Conservation (phyloP, 768 basidiomycete genomes). For the Hygrophoropsis aurantiaca region DNA sequence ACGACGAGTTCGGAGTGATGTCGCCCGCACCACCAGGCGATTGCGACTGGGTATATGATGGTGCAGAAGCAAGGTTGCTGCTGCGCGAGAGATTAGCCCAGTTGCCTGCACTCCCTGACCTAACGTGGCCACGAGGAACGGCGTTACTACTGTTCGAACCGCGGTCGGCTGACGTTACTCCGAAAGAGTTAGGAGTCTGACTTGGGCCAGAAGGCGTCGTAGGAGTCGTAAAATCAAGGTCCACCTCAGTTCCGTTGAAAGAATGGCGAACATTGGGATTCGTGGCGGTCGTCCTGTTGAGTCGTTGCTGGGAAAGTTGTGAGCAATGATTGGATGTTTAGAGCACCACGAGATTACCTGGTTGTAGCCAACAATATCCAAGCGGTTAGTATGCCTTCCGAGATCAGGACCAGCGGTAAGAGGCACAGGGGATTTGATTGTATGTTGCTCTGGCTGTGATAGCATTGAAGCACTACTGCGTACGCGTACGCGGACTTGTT, state of each 20-base stretch:
- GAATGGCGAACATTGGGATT: constrained; percentile 67
- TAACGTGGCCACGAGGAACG: constrained; percentile 56
- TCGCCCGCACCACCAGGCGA: constrained; percentile 53
- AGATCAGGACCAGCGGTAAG: constrained; percentile 85
- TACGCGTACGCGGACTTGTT: constrained; percentile 75
- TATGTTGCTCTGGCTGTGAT: constrained; percentile 52
- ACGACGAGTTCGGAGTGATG: constrained; percentile 54
- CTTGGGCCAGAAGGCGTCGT: constrained; percentile 50
- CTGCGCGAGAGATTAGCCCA: constrained; percentile 66
- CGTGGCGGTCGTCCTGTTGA: constrained; percentile 47
- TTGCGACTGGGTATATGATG: constrained; percentile 55
- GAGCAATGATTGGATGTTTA: constrained; percentile 6
- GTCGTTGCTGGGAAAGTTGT: constrained; percentile 36
- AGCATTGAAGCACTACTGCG: constrained; percentile 52
- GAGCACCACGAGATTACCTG: constrained; percentile 46
- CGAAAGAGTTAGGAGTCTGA: constrained; percentile 41
- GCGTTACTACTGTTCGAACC: constrained; percentile 27
- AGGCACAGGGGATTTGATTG: constrained; percentile 72
- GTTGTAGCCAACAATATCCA: constrained; percentile 73
- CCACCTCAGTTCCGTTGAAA: constrained; percentile 69
- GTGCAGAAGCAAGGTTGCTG: constrained; percentile 47
- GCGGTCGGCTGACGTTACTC: constrained; percentile 37
- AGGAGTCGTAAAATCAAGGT: constrained; percentile 57
- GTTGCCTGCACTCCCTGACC: constrained; percentile 79
- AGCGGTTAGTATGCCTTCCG: constrained; percentile 69